phyloP scores from a whole-genome alignment of 2,329 filamentous ascomycete species.

The Nemania abortiva region DNA sequence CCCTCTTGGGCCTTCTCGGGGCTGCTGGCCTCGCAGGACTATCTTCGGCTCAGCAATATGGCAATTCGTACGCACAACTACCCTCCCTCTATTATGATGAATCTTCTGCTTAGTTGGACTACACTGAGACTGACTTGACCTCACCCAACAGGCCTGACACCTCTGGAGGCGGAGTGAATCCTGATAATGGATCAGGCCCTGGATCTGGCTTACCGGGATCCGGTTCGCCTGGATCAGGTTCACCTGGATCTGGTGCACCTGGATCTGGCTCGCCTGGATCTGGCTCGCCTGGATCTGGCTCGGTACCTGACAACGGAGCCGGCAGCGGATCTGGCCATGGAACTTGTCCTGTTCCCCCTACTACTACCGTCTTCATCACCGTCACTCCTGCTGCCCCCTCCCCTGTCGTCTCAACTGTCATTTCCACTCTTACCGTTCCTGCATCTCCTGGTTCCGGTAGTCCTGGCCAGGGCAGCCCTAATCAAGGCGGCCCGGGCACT shows the following conservation, averaged over 20 bases:
- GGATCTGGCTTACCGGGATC: slow-evolving; percentile 10
- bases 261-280: slow-evolving; percentile 4
- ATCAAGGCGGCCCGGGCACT: slow-evolving; percentile 38
- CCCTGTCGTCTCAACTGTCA: slow-evolving; percentile 48
- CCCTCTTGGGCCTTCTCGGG: slow-evolving; percentile 47
- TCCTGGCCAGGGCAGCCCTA: slow-evolving; percentile 37
- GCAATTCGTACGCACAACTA: slow-evolving; percentile 43
- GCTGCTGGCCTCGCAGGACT: slow-evolving; percentile 44
- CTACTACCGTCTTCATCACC: slow-evolving; percentile 63
- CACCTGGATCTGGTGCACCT: background rate
- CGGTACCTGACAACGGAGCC: slow-evolving; percentile 1
- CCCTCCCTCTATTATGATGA: background rate
- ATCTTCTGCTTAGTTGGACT: background rate
- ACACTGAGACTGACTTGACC: slow-evolving; percentile 17
- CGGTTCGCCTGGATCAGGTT: background rate
- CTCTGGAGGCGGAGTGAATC: slow-evolving; percentile 27
- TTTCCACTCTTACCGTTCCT: slow-evolving; percentile 50
- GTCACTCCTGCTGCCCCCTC: slow-evolving; percentile 54
- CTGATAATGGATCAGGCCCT: slow-evolving; percentile 25
- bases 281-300: slow-evolving; percentile 8
- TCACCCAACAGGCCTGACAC: slow-evolving; percentile 23
- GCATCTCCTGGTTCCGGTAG: slow-evolving; percentile 37
- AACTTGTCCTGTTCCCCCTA: slow-evolving; percentile 57
- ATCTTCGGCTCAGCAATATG: slow-evolving; percentile 46
- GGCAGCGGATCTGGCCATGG: slow-evolving; percentile 41